Evolutionary conservation across 345 rosid species (phyloP), one percentile per base, ranked within the genome.

Genomic region (Raphanus sativus): DNA sequence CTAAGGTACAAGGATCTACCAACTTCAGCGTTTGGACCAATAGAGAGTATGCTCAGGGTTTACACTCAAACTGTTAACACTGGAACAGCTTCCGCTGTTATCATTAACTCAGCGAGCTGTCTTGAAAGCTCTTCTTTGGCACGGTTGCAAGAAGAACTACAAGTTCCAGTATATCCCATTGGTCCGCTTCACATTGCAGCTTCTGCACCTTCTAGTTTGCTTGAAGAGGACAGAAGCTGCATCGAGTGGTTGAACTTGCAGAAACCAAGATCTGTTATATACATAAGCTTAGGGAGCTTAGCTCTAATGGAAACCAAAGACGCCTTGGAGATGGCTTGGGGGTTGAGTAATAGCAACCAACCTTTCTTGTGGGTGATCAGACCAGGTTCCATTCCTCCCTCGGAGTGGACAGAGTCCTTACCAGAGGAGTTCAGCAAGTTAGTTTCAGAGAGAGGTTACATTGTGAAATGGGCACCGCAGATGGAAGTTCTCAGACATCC

Each of bases 221-320:
- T 84, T 1, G 61, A 83, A 55, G 89, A 86, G 36, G 88, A 87
- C 32, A 64, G 21, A 3, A 67, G 83, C 68, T 87, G 89, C 81
- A 78, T 87, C 10, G 58, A 76, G 33, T 87, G 91, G 91, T 58
- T 94, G 42, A 69, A 84, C 81, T 74, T 68, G 24, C 89, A 76
- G 8, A 54, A 81, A 38, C 78, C 70, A 12, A 65, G 78, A 5
- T 87, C 94, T 0, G 90, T 90, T 15, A 82, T 81, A 0, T 91
- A 90, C 76, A 77, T 93, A 45, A 82, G 92, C 77, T 85, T 93
- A 32, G 97, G 97, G 21, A 89, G 88, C 70, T 40, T 86, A 21
- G 83, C 77, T 71, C 65, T 84, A 29, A 73, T 73, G 62, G 45
- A 71, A 61, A 62, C 74, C 40, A 67, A 81, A 48, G 83, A 81